These are phyloP conservation scores for Starmerella bacillaris DNA, from an alignment of 805 yeast species.

Conservation along the genomic window DNA sequence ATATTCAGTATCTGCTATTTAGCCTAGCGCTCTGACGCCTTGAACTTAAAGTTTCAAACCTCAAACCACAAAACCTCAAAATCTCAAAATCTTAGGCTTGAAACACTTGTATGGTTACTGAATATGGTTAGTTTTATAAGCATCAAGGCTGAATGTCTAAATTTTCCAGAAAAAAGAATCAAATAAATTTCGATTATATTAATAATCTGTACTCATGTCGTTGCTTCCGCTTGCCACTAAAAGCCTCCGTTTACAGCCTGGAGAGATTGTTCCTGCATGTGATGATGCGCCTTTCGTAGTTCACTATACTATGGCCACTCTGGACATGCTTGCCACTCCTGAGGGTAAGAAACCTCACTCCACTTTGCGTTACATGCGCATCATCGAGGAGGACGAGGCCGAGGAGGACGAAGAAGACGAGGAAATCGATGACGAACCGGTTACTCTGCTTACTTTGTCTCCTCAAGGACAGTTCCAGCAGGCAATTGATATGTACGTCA, in stretches of 20 bases:
- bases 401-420: constrained; percentile 34
- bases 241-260: constrained; percentile 43
- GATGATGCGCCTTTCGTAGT: constrained; percentile 75
- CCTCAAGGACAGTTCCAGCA: constrained; percentile 66
- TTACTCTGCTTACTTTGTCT: constrained; percentile 68
- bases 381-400: constrained; percentile 19
- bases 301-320: constrained; percentile 84
- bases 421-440: constrained; percentile 40
- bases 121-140: no score
- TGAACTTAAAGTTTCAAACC: no score
- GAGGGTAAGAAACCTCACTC: constrained; percentile 43
- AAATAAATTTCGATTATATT: no score
- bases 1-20: no score
- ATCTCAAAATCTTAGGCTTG: no score
- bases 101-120: no score
- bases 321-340: constrained; percentile 73
- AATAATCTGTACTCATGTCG: no score
- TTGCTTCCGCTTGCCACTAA: constrained; percentile 12
- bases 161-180: no score
- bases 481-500: constrained; percentile 70
- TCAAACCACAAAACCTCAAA: no score
- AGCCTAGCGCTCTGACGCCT: no score
- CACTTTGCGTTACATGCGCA: constrained; percentile 58
- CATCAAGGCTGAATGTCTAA: no score
- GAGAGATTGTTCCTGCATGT: constrained; percentile 70